Conservation (phyloP, 2,329 filamentous ascomycete genomes). For the Cladorrhinum sp. region DNA sequence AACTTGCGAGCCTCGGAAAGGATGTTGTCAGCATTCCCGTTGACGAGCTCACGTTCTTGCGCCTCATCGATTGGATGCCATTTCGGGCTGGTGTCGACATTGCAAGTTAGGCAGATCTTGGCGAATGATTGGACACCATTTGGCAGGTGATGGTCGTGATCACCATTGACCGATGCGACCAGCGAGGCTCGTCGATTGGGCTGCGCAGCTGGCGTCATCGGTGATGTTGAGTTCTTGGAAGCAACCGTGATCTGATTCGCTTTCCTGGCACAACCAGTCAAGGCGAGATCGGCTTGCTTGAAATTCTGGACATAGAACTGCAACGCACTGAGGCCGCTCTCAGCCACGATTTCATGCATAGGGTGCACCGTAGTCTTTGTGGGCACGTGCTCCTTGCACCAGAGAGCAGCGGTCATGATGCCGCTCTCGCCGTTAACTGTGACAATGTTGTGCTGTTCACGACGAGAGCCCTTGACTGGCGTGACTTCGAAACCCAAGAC, state of each 20-base stretch:
- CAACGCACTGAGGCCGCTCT: constrained; percentile 71
- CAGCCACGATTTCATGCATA: constrained; percentile 72
- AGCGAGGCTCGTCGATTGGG: constrained; percentile 56
- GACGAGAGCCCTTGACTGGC: constrained; percentile 82
- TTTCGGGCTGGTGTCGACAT: constrained; percentile 68
- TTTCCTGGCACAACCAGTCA: constrained; percentile 91
- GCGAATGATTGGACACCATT: constrained; percentile 40
- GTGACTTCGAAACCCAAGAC: constrained; percentile 85
- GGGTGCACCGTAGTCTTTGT: constrained; percentile 71
- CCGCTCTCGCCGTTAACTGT: constrained; percentile 79
- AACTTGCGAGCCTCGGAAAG: constrained; percentile 59
- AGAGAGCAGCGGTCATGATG: constrained; percentile 78
- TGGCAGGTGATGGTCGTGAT: constrained; percentile 27
- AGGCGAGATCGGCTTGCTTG: constrained; percentile 87
- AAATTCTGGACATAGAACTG: constrained; percentile 85
- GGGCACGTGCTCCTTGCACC: constrained; percentile 85
- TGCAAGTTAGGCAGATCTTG: constrained; percentile 62
- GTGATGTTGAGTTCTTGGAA: constrained; percentile 50
- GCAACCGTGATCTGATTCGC: constrained; percentile 72
- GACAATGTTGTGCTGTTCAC: constrained; percentile 76
- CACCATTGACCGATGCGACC: constrained; percentile 34
- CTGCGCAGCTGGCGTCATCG: constrained; percentile 39
- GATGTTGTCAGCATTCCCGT: constrained; percentile 49
- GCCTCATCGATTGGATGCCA: constrained; percentile 63
- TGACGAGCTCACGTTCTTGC: constrained; percentile 51